Conservation (phyloP, 2,329 filamentous ascomycete genomes). For the Colletotrichum filicis region DNA sequence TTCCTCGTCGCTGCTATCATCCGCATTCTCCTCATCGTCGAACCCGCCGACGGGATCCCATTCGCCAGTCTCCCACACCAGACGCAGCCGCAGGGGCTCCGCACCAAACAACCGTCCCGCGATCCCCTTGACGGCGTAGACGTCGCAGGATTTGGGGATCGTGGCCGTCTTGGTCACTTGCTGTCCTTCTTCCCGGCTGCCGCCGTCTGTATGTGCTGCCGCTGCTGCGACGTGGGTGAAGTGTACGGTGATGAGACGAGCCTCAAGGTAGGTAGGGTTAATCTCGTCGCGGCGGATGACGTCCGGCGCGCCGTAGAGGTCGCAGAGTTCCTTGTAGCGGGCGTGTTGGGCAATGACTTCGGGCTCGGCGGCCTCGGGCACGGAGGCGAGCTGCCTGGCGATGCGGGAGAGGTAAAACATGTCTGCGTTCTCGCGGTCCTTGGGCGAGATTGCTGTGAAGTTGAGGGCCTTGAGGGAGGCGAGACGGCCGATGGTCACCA, state of each 20-base stretch:
- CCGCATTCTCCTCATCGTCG: constrained; percentile 63
- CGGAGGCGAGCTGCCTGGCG: constrained; percentile 75
- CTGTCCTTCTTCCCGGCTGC: neutral
- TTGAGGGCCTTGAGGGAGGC: constrained; percentile 76
- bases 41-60: constrained; percentile 81
- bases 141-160: constrained; percentile 81
- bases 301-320: constrained; percentile 77
- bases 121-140: constrained; percentile 84
- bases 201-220: neutral
- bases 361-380: constrained; percentile 62
- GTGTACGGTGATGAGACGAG: constrained; percentile 76
- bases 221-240: constrained; percentile 49
- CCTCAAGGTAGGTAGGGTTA: constrained; percentile 85
- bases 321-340: constrained; percentile 79
- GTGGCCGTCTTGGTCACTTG: constrained; percentile 49
- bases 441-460: constrained; percentile 74
- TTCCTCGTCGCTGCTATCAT: constrained; percentile 64
- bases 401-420: constrained; percentile 93
- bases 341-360: constrained; percentile 73
- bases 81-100: constrained; percentile 69
- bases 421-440: constrained; percentile 88
- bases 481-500: constrained; percentile 85
- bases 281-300: constrained; percentile 67
- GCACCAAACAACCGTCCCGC: constrained; percentile 77
- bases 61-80: constrained; percentile 92